phyloP scores from a whole-genome alignment of 257 asterid genomes.

The Buddleja alternifolia region DNA sequence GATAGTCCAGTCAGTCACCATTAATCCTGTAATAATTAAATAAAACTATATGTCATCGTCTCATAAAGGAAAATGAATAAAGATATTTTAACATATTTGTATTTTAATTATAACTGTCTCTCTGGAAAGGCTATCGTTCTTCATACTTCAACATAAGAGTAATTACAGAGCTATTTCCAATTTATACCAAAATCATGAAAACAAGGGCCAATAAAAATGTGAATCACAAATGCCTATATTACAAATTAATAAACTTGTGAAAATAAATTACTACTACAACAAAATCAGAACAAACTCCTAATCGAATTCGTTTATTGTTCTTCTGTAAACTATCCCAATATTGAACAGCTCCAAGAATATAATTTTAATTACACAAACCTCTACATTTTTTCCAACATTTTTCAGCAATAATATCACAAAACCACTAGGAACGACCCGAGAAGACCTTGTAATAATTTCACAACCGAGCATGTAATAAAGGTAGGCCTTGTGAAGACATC shows the following conservation, averaged over 20 bases:
- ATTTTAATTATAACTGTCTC: not conserved
- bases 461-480: slow-evolving; percentile 34
- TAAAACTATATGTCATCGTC: slow-evolving; percentile 26
- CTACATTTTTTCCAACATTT: slow-evolving; percentile 40
- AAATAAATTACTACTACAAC: slow-evolving; percentile 40
- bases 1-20: slow-evolving; percentile 36
- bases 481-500: slow-evolving; percentile 28
- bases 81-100: too few species aligned
- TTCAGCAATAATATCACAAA: slow-evolving; percentile 36
- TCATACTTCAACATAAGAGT: not conserved
- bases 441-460: slow-evolving; percentile 22
- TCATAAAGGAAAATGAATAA: not conserved
- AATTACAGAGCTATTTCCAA: not conserved
- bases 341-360: slow-evolving; percentile 40
- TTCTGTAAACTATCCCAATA: slow-evolving; percentile 36
- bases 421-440: slow-evolving; percentile 21
- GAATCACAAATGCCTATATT: not conserved
- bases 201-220: not conserved
- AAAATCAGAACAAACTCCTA: slow-evolving; percentile 31
- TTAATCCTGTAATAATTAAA: slow-evolving; percentile 4
- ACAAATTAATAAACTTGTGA: too few species aligned
- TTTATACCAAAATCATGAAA: not conserved
- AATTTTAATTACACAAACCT: slow-evolving; percentile 45
- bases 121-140: not conserved
- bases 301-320: slow-evolving; percentile 26